Evolutionary conservation across 306 rosid genomes (phyloP).

Genomic region (Rosa persica): DNA sequence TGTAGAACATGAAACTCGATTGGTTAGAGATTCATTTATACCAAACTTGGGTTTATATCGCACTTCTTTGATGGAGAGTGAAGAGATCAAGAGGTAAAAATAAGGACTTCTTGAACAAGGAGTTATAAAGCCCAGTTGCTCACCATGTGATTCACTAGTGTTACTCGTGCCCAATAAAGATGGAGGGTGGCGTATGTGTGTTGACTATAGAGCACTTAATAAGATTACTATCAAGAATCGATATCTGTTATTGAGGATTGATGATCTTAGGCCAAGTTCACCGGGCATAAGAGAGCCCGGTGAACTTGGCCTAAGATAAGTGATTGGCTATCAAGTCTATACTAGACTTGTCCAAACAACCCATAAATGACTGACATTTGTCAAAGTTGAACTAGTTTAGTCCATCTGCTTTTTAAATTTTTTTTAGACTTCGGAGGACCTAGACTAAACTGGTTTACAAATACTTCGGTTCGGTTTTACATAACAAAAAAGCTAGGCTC

Average conservation of each 20-base stretch:
- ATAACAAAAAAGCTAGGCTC: too few species aligned
- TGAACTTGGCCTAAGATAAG: too few species aligned
- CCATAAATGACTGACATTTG: too few species aligned
- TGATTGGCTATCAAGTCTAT: too few species aligned
- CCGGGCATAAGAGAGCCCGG: too few species aligned
- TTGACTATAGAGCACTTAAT: not conserved
- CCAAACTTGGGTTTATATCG: conserved; percentile 1
- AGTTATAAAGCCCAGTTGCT: not conserved
- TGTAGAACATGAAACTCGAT: not conserved
- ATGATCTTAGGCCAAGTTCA: too few species aligned
- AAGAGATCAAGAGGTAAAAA: conserved; percentile 3
- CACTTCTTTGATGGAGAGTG: not conserved
- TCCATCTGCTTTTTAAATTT: too few species aligned
- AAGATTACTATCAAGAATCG: not conserved
- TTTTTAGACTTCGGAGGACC: too few species aligned
- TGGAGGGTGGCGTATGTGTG: not conserved
- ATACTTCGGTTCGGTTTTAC: too few species aligned
- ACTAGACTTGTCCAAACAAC: too few species aligned
- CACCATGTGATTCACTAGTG: not conserved
- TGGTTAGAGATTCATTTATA: conserved; percentile 3
- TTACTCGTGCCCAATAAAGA: not conserved
- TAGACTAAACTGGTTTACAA: too few species aligned
- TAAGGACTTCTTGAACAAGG: conserved; percentile 4
- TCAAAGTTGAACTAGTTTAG: too few species aligned
- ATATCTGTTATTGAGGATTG: not conserved